phyloP scores from a whole-genome alignment of 805 yeast species.

The Alloascoidea africana region DNA sequence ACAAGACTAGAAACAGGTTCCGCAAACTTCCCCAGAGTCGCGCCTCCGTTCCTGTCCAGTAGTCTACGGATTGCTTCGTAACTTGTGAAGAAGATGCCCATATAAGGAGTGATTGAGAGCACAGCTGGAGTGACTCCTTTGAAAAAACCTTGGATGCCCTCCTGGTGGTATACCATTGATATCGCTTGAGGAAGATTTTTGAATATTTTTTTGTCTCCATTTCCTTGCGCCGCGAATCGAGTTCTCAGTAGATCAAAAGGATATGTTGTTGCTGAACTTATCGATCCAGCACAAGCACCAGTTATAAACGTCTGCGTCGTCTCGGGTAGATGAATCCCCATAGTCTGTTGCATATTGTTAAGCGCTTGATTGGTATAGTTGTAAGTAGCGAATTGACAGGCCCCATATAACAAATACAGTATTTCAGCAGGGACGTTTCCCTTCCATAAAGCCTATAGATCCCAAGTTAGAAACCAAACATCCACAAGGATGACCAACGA shows the following conservation, averaged over 20 bases:
- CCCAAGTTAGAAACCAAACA: neutral
- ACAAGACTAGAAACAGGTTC: conserved; percentile 52
- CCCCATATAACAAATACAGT: conserved; percentile 77
- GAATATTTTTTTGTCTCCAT: conserved; percentile 11
- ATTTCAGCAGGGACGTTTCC: conserved; percentile 89
- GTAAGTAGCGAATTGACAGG: conserved; percentile 66
- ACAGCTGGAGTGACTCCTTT: conserved; percentile 35
- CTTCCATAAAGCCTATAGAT: conserved; percentile 70
- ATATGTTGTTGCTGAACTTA: conserved; percentile 62
- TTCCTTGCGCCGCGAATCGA: conserved; percentile 54
- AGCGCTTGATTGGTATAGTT: conserved; percentile 34
- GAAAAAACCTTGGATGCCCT: conserved; percentile 32
- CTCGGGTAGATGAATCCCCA: conserved; percentile 16
- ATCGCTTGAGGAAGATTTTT: conserved; percentile 16
- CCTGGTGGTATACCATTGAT: conserved; percentile 18
- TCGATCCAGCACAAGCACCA: conserved; percentile 67
- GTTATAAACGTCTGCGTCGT: conserved; percentile 34
- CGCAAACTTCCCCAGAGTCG: conserved; percentile 9
- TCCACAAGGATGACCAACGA: conserved; percentile 1
- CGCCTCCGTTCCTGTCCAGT: conserved; percentile 8
- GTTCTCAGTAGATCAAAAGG: conserved; percentile 90
- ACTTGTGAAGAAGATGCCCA: conserved; percentile 62
- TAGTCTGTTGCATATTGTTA: conserved; percentile 14
- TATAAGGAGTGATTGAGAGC: conserved; percentile 49
- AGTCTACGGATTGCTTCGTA: conserved; percentile 35